phyloP scores from a whole-genome alignment of 1,139 yeast species.

The Geotrichum histeridarum region DNA sequence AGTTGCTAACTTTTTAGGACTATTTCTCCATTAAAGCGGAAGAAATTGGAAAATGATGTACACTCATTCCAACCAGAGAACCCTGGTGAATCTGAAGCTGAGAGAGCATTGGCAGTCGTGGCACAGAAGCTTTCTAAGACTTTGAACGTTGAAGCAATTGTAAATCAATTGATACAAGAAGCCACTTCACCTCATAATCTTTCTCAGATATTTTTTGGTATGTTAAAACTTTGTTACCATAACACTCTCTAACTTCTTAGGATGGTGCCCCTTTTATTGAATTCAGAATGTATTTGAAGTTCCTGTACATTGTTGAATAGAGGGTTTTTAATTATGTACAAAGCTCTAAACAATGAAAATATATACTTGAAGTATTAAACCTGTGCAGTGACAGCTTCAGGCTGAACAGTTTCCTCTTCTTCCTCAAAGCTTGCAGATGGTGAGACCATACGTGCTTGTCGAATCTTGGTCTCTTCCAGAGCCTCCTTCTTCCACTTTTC shows the following conservation, averaged over 20 bases:
- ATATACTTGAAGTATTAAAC: neutral
- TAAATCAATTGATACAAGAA: conserved; percentile 71
- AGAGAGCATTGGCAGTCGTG: conserved; percentile 69
- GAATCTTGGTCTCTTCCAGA: conserved; percentile 33
- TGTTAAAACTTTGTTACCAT: conserved; percentile 42
- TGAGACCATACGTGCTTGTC: conserved; percentile 24
- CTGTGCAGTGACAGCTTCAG: conserved; percentile 1
- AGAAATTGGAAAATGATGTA: conserved; percentile 47
- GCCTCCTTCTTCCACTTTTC: conserved; percentile 74
- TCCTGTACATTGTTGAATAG: conserved; percentile 6
- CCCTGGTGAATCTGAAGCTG: conserved; percentile 66
- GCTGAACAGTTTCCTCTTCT: neutral
- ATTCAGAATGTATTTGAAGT: neutral
- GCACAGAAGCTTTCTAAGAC: conserved; percentile 66
- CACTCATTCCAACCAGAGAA: conserved; percentile 29
- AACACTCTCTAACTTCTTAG: conserved; percentile 3
- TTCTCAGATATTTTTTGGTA: conserved; percentile 75
- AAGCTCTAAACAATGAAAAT: neutral
- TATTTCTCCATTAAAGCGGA: conserved; percentile 39
- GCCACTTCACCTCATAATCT: conserved; percentile 67
- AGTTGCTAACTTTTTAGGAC: conserved; percentile 27
- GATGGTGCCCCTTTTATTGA: conserved; percentile 28
- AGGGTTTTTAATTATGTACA: neutral
- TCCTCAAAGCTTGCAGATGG: conserved; percentile 17
- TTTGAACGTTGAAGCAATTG: conserved; percentile 76